A percentile compares a stretch with the other conserved stretches of the same genome.
Conservation (phyloP, 306 rosid genomes). For the Pyrus bretschneideri region DNA sequence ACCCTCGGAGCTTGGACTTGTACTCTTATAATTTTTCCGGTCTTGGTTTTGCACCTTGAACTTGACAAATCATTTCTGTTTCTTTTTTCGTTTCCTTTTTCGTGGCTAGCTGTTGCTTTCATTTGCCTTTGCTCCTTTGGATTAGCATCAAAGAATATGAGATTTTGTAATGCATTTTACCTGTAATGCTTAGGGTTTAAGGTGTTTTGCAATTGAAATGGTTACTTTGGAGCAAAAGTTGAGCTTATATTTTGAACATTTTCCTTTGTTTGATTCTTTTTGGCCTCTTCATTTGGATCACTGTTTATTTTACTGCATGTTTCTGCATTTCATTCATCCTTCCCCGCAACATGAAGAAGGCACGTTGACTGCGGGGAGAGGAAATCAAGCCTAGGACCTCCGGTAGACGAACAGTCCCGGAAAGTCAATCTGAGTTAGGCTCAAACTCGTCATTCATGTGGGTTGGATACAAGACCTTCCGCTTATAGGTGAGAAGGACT, state of each 20-base stretch:
- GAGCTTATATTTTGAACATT: background rate
- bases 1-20: slow-evolving; percentile 64
- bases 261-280: background rate
- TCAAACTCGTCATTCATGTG: background rate
- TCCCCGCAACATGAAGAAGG: background rate
- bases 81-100: background rate
- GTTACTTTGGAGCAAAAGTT: background rate
- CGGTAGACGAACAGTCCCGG: too few relatives aligned
- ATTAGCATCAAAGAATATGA: slow-evolving; percentile 4
- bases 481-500: background rate
- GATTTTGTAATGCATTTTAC: slow-evolving; percentile 18
- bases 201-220: background rate
- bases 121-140: slow-evolving; percentile 19
- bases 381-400: too few relatives aligned
- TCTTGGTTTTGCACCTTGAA: slow-evolving; percentile 12
- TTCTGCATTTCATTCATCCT: background rate
- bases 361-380: background rate
- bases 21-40: slow-evolving; percentile 43
- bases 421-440: too few relatives aligned
- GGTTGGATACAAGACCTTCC: background rate
- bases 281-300: background rate
- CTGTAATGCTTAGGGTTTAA: background rate
- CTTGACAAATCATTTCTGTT: background rate
- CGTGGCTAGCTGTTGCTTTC: slow-evolving; percentile 12
- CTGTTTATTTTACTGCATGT: background rate